Percentiles rank a stretch among this genome's conserved stretches.
Evolutionary conservation across 2,329 filamentous ascomycete species (phyloP).

Genomic region (Dryadomyces quercivorus): DNA sequence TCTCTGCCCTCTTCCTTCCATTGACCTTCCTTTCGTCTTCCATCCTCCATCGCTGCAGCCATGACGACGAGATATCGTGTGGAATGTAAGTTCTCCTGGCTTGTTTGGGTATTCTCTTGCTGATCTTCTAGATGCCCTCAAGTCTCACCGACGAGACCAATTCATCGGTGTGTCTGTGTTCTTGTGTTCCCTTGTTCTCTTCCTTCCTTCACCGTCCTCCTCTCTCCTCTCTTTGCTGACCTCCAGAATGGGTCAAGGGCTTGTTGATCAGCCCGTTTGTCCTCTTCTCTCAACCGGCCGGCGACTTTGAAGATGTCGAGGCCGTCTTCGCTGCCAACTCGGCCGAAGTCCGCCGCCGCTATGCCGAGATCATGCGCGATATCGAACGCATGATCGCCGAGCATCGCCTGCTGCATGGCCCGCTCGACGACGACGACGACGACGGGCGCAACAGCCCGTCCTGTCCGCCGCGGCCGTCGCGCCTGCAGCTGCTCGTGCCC

Average conservation of each 20-base stretch:
- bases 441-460: neutral
- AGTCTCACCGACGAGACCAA: conserved; percentile 86
- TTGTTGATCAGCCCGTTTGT: conserved; percentile 93
- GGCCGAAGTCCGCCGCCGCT: conserved; percentile 70
- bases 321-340: conserved; percentile 59
- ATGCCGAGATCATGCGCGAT: conserved; percentile 90
- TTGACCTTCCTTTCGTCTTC: too few relatives aligned
- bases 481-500: conserved; percentile 84
- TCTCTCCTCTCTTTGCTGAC: neutral
- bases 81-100: conserved; percentile 46
- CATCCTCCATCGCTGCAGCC: neutral
- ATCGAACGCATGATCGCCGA: conserved; percentile 87
- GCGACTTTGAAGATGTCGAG: conserved; percentile 61
- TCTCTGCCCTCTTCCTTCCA: neutral
- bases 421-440: conserved; percentile 32
- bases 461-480: conserved; percentile 51
- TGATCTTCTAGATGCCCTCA: conserved; percentile 38
- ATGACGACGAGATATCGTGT: conserved; percentile 59
- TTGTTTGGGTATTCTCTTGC: neutral
- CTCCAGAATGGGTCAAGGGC: conserved; percentile 85
- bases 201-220: neutral
- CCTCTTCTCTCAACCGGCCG: conserved; percentile 86
- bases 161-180: conserved; percentile 38
- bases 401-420: conserved; percentile 71
- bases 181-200: neutral